Evolutionary conservation across 2,329 filamentous ascomycete species (phyloP).

Genomic region (Alternaria rosae): DNA sequence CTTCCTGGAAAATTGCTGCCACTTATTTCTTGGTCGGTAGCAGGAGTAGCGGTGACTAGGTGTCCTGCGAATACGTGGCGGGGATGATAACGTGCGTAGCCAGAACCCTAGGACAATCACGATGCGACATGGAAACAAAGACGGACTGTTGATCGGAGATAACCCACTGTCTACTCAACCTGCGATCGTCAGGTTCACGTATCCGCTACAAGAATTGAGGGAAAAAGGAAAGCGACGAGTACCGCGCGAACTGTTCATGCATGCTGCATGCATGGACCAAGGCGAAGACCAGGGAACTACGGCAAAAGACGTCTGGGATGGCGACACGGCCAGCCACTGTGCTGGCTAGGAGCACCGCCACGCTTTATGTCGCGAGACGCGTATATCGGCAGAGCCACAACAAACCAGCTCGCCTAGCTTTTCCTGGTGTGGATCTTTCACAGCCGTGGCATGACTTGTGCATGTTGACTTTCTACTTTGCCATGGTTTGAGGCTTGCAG

Average conservation of each 20-base stretch:
- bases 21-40: neutral
- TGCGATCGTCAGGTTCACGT: neutral
- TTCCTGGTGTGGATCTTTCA: conserved; percentile 14
- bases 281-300: neutral
- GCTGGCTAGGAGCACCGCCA: neutral
- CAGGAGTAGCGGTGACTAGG: conserved; percentile 7
- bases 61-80: conserved; percentile 12
- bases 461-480: conserved; percentile 10
- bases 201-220: neutral
- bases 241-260: conserved; percentile 4
- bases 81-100: neutral
- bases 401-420: neutral
- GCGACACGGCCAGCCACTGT: neutral
- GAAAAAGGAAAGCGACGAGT: neutral
- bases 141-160: conserved; percentile 1
- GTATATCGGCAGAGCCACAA: conserved; percentile 12
- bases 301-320: neutral
- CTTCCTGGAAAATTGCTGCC: neutral
- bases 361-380: conserved; percentile 1
- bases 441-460: conserved; percentile 9
- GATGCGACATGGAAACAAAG: neutral
- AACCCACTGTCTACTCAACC: neutral
- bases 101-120: neutral
- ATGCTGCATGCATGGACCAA: neutral
- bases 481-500: conserved; percentile 19